Evolutionary conservation across 257 asterid species (phyloP).

Genomic region (Mentha longifolia): DNA sequence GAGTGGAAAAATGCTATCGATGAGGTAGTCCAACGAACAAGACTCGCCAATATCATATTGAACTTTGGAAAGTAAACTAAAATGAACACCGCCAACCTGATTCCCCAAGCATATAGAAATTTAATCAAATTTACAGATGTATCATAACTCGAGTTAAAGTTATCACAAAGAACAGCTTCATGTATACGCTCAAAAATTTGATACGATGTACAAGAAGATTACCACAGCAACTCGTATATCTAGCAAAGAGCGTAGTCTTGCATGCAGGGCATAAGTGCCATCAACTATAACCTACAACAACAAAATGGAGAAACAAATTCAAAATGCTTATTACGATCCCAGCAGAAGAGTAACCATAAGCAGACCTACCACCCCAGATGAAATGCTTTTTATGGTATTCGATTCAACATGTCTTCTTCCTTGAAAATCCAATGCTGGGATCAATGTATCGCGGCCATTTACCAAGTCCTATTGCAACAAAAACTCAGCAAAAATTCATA

Average conservation of each 20-base stretch:
- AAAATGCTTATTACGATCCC: slow-evolving; percentile 3
- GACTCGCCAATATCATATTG: slow-evolving; percentile 98
- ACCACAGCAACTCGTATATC: slow-evolving; percentile 99
- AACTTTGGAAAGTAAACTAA: slow-evolving; percentile 98
- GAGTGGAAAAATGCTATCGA: slow-evolving; percentile 99
- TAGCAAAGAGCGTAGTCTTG: slow-evolving; percentile 91
- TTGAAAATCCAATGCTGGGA: slow-evolving; percentile 88
- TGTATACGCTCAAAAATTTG: slow-evolving; percentile 13
- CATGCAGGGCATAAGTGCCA: slow-evolving; percentile 93
- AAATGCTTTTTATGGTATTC: slow-evolving; percentile 55
- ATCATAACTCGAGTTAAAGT: slow-evolving; percentile 27
- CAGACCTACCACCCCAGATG: slow-evolving; percentile 89
- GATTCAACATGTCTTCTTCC: slow-evolving; percentile 77
- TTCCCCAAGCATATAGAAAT: slow-evolving; percentile 37
- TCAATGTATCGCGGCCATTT: slow-evolving; percentile 71
- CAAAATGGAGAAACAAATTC: slow-evolving; percentile 33
- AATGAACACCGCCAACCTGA: slow-evolving; percentile 99
- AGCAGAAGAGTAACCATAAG: slow-evolving; percentile 13
- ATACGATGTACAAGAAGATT: slow-evolving; percentile 27
- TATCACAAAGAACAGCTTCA: slow-evolving; percentile 17
- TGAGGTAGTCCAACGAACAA: slow-evolving; percentile 94
- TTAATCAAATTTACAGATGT: slow-evolving; percentile 27
- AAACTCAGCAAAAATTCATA: slow-evolving; percentile 29
- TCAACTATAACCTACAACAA: slow-evolving; percentile 81
- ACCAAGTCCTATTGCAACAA: slow-evolving; percentile 69